Base-by-base conservation (phyloP, 1,284 basidiomycete species). In the Vanrija sp. region DNA sequence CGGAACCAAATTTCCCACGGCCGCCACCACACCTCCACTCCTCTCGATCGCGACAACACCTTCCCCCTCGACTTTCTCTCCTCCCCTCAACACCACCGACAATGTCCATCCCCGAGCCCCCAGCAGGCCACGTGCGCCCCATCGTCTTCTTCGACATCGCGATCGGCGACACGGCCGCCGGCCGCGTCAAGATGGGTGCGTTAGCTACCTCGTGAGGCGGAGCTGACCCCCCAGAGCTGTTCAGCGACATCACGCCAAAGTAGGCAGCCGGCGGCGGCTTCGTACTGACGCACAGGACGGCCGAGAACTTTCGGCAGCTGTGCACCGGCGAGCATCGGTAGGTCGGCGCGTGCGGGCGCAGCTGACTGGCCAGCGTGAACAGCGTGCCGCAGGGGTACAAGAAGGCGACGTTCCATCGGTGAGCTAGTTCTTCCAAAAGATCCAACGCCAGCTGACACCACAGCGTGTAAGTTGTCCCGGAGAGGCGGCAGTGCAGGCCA, bases 111-210 rank as follows among this genome's bases (percentile, higher is more conserved):
- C 66, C 68, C n/a, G 73, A 75, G 25, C 59, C 72, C 3, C 72
- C 75, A 35, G 60, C 69, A 36, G 76, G 75, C 8, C 65, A 70
- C 15, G 71, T 71, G 0, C 82, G 90, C 25, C 95, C 95, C 0
- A 79, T 98, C 51, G 94, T 97, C 38, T 98, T 98, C 75, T 94
- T 98, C 83, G 95, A 98, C 72, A 80, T 98, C 58, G 84, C 89
- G 47, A 96, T 98, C 46, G 95, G 95, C 27, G 95, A 98, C 75
- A 94, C 89, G 0, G 87, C 90, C 37, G 90, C 89, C 5, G 95
- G 95, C 4, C 79, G 95, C 23, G 82, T 98, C 67, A 97, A 97
- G 78, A 95, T 98, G 84, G 95, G 69, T 68, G 45, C 38, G 69
- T 60, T 9, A 25, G 24, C 24, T 25, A 5, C 20, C 9, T 18